Conservation (phyloP, 2,329 filamentous ascomycete genomes). For the Exophiala oligosperma region DNA sequence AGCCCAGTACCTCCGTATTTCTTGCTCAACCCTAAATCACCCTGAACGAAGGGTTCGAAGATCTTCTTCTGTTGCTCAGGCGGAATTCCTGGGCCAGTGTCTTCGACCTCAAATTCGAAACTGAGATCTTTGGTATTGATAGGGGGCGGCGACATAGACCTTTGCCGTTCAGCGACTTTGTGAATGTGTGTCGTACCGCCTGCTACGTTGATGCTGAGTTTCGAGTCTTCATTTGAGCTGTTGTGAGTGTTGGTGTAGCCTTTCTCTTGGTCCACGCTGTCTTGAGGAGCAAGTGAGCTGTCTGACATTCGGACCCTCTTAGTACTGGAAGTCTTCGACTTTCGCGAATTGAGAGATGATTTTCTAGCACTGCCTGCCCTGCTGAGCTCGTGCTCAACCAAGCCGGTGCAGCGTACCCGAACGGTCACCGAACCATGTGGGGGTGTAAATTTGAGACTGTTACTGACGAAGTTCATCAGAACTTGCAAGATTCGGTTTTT, state of each 20-base stretch:
- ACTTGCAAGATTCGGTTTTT: conserved; percentile 88
- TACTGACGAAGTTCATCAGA: conserved; percentile 88
- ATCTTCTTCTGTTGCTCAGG: conserved; percentile 75
- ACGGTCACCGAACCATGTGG: conserved; percentile 72
- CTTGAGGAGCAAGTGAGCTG: conserved; percentile 21
- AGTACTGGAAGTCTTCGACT: conserved; percentile 27
- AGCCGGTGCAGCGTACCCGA: conserved; percentile 66
- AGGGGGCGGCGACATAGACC: conserved; percentile 62
- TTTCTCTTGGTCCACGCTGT: conserved; percentile 18
- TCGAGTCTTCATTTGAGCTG: conserved; percentile 19
- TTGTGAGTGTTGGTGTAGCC: conserved; percentile 8
- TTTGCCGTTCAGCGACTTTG: conserved; percentile 53
- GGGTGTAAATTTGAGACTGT: conserved; percentile 88
- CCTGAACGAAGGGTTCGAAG: conserved; percentile 93
- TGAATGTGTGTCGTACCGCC: conserved; percentile 54
- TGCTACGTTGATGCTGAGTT: conserved; percentile 62
- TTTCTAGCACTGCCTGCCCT: conserved; percentile 30
- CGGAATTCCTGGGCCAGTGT: conserved; percentile 84
- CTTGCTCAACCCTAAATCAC: conserved; percentile 83
- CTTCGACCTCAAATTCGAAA: conserved; percentile 87
- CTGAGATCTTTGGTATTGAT: conserved; percentile 63
- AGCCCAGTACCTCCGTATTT: conserved; percentile 88
- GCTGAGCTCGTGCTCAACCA: conserved; percentile 21
- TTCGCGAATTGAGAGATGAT: conserved; percentile 37
- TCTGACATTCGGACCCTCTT: conserved; percentile 30